A percentile compares a stretch with the other conserved stretches of the same genome.
Evolutionary conservation across 208 protist species (phyloP).

Genomic region (Trypanosoma mega): DNA sequence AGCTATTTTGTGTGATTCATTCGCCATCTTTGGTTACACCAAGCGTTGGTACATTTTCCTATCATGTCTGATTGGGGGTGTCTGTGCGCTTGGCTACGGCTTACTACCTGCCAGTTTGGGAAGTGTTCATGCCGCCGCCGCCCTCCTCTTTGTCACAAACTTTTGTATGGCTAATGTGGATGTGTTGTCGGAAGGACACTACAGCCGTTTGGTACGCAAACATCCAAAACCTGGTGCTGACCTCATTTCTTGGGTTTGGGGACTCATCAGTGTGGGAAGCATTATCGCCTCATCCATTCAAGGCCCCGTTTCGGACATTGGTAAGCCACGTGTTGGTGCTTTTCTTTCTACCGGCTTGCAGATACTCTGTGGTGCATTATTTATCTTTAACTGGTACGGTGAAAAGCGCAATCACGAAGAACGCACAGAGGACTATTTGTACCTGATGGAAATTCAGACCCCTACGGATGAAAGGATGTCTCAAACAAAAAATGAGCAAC

Average conservation of each 20-base stretch:
- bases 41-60: slow-evolving; percentile 48
- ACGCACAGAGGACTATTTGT: slow-evolving; percentile 24
- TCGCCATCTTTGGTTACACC: slow-evolving; percentile 41
- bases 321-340: slow-evolving; percentile 25
- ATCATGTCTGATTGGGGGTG: slow-evolving; percentile 28
- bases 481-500: not conserved
- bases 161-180: slow-evolving; percentile 45
- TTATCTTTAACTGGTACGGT: slow-evolving; percentile 47
- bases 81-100: slow-evolving; percentile 31
- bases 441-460: slow-evolving; percentile 7
- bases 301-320: slow-evolving; percentile 33
- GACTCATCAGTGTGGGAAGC: slow-evolving; percentile 25
- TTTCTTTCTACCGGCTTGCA: slow-evolving; percentile 33
- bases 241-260: slow-evolving; percentile 43
- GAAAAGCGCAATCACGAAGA: slow-evolving; percentile 34
- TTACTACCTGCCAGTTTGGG: slow-evolving; percentile 25
- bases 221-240: slow-evolving; percentile 23
- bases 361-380: slow-evolving; percentile 20
- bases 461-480: not conserved
- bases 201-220: slow-evolving; percentile 38
- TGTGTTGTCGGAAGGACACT: slow-evolving; percentile 45
- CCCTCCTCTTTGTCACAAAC: slow-evolving; percentile 32
- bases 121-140: slow-evolving; percentile 25
- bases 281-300: slow-evolving; percentile 34
- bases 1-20: slow-evolving; percentile 36